Evolutionary conservation across 176 grass and related monocot genomes (phyloP).

Genomic region (Tillandsia leiboldiana): DNA sequence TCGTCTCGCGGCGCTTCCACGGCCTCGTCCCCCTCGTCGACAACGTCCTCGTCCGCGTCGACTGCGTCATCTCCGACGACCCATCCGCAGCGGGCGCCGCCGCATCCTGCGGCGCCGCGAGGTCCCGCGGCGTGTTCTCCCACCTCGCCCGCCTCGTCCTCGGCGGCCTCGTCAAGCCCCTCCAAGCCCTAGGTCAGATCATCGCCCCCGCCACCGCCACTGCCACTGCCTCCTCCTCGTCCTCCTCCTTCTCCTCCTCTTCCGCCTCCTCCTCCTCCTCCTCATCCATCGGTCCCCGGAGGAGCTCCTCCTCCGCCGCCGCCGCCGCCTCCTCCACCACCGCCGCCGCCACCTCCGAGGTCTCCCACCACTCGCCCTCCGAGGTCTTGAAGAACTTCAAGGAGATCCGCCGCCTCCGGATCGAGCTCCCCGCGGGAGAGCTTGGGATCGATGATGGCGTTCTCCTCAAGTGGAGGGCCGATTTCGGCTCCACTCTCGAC

Average conservation of each 20-base stretch:
- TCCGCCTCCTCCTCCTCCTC: slow-evolving; percentile 17
- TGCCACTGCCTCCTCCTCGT: slow-evolving; percentile 7
- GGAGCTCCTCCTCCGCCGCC: slow-evolving; percentile 27
- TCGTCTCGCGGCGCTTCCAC: slow-evolving; percentile 77
- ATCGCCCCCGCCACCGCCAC: slow-evolving; percentile 40
- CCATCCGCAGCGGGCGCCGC: slow-evolving; percentile 21
- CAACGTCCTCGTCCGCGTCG: slow-evolving; percentile 68
- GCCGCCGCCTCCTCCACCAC: slow-evolving; percentile 20
- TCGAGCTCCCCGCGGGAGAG: slow-evolving; percentile 76
- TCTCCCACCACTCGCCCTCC: slow-evolving; percentile 82
- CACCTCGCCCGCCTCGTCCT: slow-evolving; percentile 63
- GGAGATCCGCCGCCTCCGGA: slow-evolving; percentile 65
- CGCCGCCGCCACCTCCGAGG: slow-evolving; percentile 29
- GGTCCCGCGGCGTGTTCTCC: slow-evolving; percentile 44
- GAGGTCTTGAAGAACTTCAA: slow-evolving; percentile 91
- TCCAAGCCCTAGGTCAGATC: slow-evolving; percentile 73
- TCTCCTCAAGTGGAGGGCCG: slow-evolving; percentile 86
- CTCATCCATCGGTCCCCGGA: slow-evolving; percentile 10
- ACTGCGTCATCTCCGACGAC: slow-evolving; percentile 90
- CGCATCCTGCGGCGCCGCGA: slow-evolving; percentile 17
- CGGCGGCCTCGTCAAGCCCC: slow-evolving; percentile 63
- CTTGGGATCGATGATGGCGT: slow-evolving; percentile 63
- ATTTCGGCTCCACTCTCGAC: slow-evolving; percentile 73
- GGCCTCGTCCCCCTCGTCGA: slow-evolving; percentile 66
- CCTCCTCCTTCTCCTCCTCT: slow-evolving; percentile 26